Evolutionary conservation across 805 yeast species (phyloP), one percentile per base, ranked within the genome.

Genomic region (Kuraishia hungarica): DNA sequence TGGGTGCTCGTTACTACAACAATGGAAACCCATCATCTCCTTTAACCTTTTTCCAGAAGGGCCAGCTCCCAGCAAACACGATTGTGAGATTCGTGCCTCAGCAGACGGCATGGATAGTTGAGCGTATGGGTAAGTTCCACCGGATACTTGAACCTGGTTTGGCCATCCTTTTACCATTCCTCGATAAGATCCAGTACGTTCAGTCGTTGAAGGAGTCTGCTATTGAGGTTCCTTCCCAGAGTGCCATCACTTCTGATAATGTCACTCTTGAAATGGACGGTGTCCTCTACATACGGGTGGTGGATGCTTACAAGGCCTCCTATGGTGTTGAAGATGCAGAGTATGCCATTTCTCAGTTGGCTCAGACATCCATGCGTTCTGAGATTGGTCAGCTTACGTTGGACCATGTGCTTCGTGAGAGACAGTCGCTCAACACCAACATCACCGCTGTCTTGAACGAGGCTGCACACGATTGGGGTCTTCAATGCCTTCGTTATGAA

Each of bases 101-200:
- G 67, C 96, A 89, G 69, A 85, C 89, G 21, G 96, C 96, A 2
- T 89, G 94, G 91, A 82, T 89, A 20, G 96, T 89, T 20, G 96
- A 89, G 69, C 75, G 96, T 59, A 89, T 89, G 96, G 96, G 96
- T 35, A 86, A 86, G 66, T 89, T 87, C 73, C 78, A 83, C 66
- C 70, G 77, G 53, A 79, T 82, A 22, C 75, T 89, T 57, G 78
- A 82, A 47, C 96, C 96, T 0, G 96, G 96, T 15, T 72, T 88
- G 43, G 90, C 94, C 1, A 67, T 89, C 28, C 70, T 89, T 61
- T 57, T 87, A 10, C 96, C 96, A 2, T 68, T 89, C 55, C 59
- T 89, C 35, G 96, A 89, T 68, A 81, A 79, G 61, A 86, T 89
- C 63, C 83, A 86, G 53, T 89, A 89, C 63, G 96, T 89, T 46